Evolutionary conservation across 768 basidiomycete genomes (phyloP).

Genomic region (Pleurotus giganteus): DNA sequence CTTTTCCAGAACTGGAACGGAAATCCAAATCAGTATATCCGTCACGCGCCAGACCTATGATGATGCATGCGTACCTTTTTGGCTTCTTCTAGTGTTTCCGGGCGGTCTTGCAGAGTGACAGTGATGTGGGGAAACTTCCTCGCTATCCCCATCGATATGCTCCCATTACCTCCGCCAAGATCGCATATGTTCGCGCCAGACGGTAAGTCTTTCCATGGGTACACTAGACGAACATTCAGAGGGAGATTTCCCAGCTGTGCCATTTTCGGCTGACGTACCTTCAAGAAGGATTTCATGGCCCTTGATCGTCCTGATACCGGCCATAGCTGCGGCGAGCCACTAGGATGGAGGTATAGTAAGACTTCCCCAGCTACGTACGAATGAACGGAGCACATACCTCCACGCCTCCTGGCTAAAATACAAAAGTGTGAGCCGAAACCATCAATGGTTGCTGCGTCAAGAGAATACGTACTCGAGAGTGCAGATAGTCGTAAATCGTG

Average conservation of each 20-base stretch:
- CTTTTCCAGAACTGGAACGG: constrained; percentile 15
- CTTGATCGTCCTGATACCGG: not conserved
- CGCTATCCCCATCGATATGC: constrained; percentile 22
- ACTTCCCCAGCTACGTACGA: not conserved
- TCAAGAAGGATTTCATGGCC: not conserved
- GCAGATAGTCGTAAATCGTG: constrained; percentile 9
- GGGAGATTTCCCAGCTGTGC: not conserved
- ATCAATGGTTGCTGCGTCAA: not conserved
- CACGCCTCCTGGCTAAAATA: not conserved
- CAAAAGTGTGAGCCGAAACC: not conserved
- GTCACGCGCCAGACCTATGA: not conserved
- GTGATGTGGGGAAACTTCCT: constrained; percentile 23
- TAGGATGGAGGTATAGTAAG: not conserved
- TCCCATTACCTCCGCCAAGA: constrained; percentile 29
- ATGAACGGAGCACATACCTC: not conserved
- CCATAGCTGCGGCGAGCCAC: constrained; percentile 9
- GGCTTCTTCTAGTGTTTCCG: constrained; percentile 20
- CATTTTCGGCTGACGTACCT: not conserved
- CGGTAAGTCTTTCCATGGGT: constrained; percentile 23
- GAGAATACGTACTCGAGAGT: not conserved
- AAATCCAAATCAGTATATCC: not conserved
- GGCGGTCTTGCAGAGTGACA: constrained; percentile 26
- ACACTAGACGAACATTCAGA: constrained; percentile 15
- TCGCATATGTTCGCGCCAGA: constrained; percentile 25
- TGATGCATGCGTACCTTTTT: constrained; percentile 9